Evolutionary conservation across 2,329 filamentous ascomycete species (phyloP).

Genomic region (Byssothecium circinans): DNA sequence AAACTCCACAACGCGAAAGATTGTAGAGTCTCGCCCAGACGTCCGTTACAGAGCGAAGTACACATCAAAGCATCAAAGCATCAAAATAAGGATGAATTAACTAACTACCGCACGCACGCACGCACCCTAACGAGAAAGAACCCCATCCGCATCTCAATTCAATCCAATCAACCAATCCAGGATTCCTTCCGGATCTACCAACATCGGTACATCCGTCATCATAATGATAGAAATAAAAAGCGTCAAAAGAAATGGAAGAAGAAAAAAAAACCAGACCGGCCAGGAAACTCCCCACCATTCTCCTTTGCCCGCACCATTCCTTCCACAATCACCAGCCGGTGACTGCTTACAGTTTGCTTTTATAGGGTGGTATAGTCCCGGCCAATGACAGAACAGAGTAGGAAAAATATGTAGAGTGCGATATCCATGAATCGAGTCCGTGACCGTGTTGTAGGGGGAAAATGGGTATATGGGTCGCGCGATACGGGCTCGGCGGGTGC

Average conservation of each 20-base stretch:
- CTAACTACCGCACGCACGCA: no score
- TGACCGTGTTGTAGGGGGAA: conserved; percentile 3
- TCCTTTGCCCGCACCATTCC: background rate
- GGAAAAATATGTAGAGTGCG: background rate
- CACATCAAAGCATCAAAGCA: no score
- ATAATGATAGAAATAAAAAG: no score
- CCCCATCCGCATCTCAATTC: background rate
- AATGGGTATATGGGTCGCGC: conserved; percentile 2
- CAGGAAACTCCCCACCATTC: background rate
- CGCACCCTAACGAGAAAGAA: background rate
- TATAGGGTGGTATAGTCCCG: background rate
- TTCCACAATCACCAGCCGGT: background rate
- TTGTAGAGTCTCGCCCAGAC: no score
- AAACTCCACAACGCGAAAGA: no score
- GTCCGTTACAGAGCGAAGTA: no score
- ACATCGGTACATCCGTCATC: no score
- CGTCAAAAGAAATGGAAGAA: no score
- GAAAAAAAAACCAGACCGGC: background rate
- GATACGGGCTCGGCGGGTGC: background rate
- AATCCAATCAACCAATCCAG: background rate
- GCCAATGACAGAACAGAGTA: background rate
- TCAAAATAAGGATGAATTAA: no score
- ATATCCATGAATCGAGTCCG: background rate
- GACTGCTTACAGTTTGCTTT: background rate
- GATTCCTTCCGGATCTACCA: no score